Base-by-base conservation (phyloP, 2,329 filamentous ascomycete species). In the Bipolaris bicolor region DNA sequence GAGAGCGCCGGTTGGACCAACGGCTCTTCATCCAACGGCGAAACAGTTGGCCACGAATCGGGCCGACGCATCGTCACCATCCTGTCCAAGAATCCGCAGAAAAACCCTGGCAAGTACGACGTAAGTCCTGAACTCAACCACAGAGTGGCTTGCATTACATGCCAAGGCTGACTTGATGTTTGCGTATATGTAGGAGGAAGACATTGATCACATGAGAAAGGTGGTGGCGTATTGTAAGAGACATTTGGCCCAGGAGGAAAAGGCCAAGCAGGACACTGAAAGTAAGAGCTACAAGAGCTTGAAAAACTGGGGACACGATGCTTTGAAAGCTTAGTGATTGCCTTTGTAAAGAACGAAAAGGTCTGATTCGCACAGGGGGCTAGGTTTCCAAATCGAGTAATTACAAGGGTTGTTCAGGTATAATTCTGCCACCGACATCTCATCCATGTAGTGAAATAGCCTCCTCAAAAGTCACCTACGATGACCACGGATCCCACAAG, bases 181-280 rank as follows among this genome's bases (percentile, higher is more conserved):
- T 5, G n/a, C n/a, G 40, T n/a, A 5, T 10, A 11, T 26, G 3
- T 81, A 82, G 0, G 80, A 87, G 3, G 78, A 81, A 1, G 82
- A 85, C 52, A 74, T 88, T 18, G 74, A 80, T 46, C 87, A 88
- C 61, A 88, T 88, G 85, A 79, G 86, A 47, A 83, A 81, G 62
- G 87, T 88, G 0, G 86, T 88, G 0, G 80, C 86, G 0, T 88
- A 88, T 61, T 87, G 84, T 70, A 90, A 89, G 70, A 79, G 86
- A 4, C 87, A 89, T 75, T 76, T 90, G 0, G 87, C 86, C 0
- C 86, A 89, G 64, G 87, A 90, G 71, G 80, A 82, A 54, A 82
- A 80, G 60, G 80, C 33, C 7, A 87, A 88, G 65, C 76, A 80
- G 55, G 78, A 87, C 62, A 84, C 85, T 49, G 67, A 79, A n/a